A percentile compares a stretch with the other conserved stretches of the same genome.
Evolutionary conservation across 1,284 basidiomycete genomes (phyloP).

Genomic region (Cystobasidium pallidum): DNA sequence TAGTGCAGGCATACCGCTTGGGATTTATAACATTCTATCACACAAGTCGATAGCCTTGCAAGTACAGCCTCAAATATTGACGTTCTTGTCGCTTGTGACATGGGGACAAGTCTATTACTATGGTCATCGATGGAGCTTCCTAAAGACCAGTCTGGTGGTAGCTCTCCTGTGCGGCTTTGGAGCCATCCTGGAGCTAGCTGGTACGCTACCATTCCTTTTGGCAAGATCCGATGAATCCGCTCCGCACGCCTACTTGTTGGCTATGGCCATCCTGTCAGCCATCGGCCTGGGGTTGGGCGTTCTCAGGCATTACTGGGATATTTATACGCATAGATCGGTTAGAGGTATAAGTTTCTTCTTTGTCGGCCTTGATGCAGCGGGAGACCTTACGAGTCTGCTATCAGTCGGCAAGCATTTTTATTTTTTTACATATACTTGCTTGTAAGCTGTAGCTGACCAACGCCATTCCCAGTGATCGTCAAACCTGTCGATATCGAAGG

Average conservation of each 20-base stretch:
- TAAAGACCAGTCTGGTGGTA: constrained; percentile 19
- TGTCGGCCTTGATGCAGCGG: constrained; percentile 49
- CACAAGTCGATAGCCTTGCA: constrained; percentile 47
- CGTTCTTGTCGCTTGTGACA: constrained; percentile 46
- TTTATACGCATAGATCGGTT: constrained; percentile 46
- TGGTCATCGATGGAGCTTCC: constrained; percentile 34
- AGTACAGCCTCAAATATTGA: constrained; percentile 49
- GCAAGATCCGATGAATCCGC: constrained; percentile 1
- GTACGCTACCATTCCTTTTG: constrained; percentile 28
- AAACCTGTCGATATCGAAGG: constrained; percentile 37
- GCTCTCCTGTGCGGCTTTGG: constrained; percentile 5
- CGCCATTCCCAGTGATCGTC: constrained; percentile 13
- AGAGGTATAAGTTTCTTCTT: constrained; percentile 48
- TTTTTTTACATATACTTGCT: too few species aligned
- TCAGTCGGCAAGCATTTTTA: constrained; percentile 43
- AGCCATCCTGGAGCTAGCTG: constrained; percentile 21
- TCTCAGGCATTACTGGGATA: constrained; percentile 49
- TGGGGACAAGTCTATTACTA: constrained; percentile 49
- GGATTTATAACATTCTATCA: constrained; percentile 49
- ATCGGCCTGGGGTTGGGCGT: constrained; percentile 46
- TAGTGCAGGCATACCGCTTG: constrained; percentile 11
- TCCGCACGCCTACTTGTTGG: constrained; percentile 19
- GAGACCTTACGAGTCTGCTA: constrained; percentile 47
- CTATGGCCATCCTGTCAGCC: constrained; percentile 48
- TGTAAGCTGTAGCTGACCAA: background rate